Percentiles rank a stretch among this genome's conserved stretches.
These are phyloP conservation scores for Logfia minima DNA, from an alignment of 129 eudicot species.

Conservation along the genomic window DNA sequence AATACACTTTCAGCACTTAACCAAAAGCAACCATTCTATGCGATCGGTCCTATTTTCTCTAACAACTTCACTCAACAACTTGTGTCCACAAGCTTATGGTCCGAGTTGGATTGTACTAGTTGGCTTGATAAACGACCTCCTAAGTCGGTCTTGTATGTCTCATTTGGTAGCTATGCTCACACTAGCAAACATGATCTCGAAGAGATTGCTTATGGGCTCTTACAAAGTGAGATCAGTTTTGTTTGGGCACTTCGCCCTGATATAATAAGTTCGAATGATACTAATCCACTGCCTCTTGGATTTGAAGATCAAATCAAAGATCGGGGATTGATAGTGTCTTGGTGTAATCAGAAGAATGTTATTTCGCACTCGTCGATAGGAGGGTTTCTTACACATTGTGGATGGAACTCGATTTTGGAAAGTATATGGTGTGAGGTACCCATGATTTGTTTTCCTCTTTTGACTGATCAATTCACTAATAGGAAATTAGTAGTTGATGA, in stretches of 20 bases:
- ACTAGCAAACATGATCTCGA: slow-evolving; percentile 50
- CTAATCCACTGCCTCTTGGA: slow-evolving; percentile 48
- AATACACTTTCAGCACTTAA: slow-evolving; percentile 49
- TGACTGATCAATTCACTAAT: slow-evolving; percentile 63
- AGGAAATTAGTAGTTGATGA: slow-evolving; percentile 71
- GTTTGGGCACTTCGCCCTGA: slow-evolving; percentile 74
- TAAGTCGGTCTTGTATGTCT: slow-evolving; percentile 71
- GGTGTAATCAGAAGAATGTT: slow-evolving; percentile 57
- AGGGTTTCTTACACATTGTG: slow-evolving; percentile 74
- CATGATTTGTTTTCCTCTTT: slow-evolving; percentile 57
- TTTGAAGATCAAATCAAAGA: slow-evolving; percentile 43
- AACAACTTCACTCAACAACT: slow-evolving; percentile 42
- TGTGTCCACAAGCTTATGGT: slow-evolving; percentile 73
- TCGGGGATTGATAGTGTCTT: slow-evolving; percentile 57
- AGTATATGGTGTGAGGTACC: slow-evolving; percentile 65
- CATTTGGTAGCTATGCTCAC: slow-evolving; percentile 87
- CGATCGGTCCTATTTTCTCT: slow-evolving; percentile 71
- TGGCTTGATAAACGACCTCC: slow-evolving; percentile 67
- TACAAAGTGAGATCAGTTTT: slow-evolving; percentile 55
- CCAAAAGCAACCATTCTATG: slow-evolving; percentile 55
- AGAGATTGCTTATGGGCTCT: slow-evolving; percentile 61
- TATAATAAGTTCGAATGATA: slow-evolving; percentile 57
- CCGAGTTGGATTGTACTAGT: slow-evolving; percentile 64
- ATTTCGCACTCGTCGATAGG: slow-evolving; percentile 45
- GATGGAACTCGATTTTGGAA: slow-evolving; percentile 74